These are phyloP conservation scores for Teunomyces cretensis DNA, from an alignment of 805 yeast species.

Conservation along the genomic window DNA sequence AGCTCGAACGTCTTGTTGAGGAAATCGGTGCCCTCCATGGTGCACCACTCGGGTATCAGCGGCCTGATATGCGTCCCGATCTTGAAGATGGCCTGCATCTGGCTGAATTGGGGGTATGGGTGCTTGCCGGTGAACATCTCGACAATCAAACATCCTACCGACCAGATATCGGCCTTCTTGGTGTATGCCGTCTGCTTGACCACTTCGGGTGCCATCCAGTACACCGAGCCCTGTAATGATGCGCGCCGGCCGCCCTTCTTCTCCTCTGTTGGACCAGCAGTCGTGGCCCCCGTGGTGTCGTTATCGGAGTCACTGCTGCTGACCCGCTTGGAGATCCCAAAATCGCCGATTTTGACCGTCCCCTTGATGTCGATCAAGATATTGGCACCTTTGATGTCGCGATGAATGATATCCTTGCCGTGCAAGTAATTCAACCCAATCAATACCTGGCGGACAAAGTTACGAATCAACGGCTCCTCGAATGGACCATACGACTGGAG, in stretches of 20 bases:
- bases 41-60: conserved; percentile 70
- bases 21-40: conserved; percentile 68
- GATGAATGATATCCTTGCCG: conserved; percentile 71
- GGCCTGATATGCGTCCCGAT: conserved; percentile 88
- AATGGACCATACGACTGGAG: conserved; percentile 73
- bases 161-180: conserved; percentile 94
- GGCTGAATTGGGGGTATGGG: conserved; percentile 92
- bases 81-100: conserved; percentile 95
- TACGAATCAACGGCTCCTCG: conserved; percentile 71
- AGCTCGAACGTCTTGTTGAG: conserved; percentile 66
- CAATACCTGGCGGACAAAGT: conserved; percentile 72
- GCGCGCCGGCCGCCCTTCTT: conserved; percentile 55
- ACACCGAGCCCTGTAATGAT: conserved; percentile 88
- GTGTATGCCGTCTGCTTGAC: conserved; percentile 92
- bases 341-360: conserved; percentile 80
- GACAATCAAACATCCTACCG: conserved; percentile 88
- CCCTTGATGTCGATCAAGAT: conserved; percentile 79
- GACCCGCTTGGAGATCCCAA: conserved; percentile 67
- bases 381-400: conserved; percentile 90
- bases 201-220: conserved; percentile 99
- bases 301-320: conserved; percentile 14
- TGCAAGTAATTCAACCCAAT: conserved; percentile 76
- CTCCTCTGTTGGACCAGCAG: conserved; percentile 9
- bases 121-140: conserved; percentile 97
- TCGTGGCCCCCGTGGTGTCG: not conserved